Evolutionary conservation across 495 filamentous ascomycete genomes (phyloP).

Genomic region (Trichoderma parareesei): DNA sequence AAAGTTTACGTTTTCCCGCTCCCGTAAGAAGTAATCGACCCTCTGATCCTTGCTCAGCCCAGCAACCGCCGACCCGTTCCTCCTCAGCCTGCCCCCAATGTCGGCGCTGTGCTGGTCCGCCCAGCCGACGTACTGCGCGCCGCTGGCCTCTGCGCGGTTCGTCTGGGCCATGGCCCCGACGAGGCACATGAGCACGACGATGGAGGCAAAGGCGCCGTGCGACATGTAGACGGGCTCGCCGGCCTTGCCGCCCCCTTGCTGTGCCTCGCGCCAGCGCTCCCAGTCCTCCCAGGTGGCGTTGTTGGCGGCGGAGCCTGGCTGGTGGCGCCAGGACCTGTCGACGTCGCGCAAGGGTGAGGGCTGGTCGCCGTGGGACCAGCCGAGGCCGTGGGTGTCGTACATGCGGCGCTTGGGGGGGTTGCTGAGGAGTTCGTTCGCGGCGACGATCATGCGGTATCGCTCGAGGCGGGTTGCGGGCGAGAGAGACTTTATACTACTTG

Average conservation of each 20-base stretch:
- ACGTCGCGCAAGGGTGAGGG: slow-evolving; percentile 28
- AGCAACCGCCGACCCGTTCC: slow-evolving; percentile 43
- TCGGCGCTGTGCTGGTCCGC: slow-evolving; percentile 53
- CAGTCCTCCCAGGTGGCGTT: slow-evolving; percentile 99
- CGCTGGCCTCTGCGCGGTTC: slow-evolving; percentile 52
- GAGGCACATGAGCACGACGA: slow-evolving; percentile 58
- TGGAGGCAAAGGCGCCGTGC: slow-evolving; percentile 62
- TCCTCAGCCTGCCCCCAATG: slow-evolving; percentile 52
- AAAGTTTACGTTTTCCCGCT: slow-evolving; percentile 41
- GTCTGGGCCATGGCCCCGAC: slow-evolving; percentile 61
- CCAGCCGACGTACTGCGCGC: slow-evolving; percentile 50
- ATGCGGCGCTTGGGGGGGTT: slow-evolving; percentile 66
- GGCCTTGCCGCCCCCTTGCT: slow-evolving; percentile 21
- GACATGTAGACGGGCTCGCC: slow-evolving; percentile 60
- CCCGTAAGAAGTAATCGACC: slow-evolving; percentile 63
- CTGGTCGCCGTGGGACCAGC: slow-evolving; percentile 55
- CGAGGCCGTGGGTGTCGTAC: slow-evolving; percentile 74
- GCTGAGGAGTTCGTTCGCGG: slow-evolving; percentile 85
- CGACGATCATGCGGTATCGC: slow-evolving; percentile 78
- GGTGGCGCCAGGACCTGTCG: slow-evolving; percentile 42
- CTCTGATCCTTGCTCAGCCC: slow-evolving; percentile 50
- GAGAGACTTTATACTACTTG: slow-evolving; percentile 31
- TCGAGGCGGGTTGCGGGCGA: slow-evolving; percentile 58
- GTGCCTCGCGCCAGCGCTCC: slow-evolving; percentile 72
- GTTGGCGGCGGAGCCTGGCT: slow-evolving; percentile 50